phyloP scores from a whole-genome alignment of 306 rosid genomes.

The Cucumis hystrix region DNA sequence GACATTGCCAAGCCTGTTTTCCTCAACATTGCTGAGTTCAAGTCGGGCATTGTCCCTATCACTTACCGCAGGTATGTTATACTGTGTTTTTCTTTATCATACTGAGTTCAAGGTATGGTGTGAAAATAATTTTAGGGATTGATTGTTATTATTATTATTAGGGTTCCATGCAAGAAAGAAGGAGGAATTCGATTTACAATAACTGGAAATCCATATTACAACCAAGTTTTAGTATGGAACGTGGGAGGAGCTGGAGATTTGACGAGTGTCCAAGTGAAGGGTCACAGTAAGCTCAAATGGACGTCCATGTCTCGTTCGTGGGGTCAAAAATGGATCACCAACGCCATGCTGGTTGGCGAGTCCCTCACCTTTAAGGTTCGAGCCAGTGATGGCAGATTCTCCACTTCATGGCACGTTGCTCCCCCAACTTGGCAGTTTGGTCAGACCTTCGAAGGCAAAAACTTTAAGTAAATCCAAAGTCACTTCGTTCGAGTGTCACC shows the following conservation, averaged over 20 bases:
- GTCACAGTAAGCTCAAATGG: slow-evolving; percentile 46
- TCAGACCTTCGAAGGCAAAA: slow-evolving; percentile 55
- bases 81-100: too few species aligned
- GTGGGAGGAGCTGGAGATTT: slow-evolving; percentile 78
- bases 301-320: slow-evolving; percentile 35
- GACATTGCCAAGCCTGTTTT: slow-evolving; percentile 62
- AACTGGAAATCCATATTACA: slow-evolving; percentile 62
- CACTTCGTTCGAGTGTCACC: too few species aligned
- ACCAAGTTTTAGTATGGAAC: slow-evolving; percentile 43
- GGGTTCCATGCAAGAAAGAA: slow-evolving; percentile 42
- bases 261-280: slow-evolving; percentile 39
- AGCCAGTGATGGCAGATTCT: slow-evolving; percentile 42
- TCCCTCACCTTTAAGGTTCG: slow-evolving; percentile 44
- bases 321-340: slow-evolving; percentile 73
- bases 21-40: slow-evolving; percentile 33
- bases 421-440: slow-evolving; percentile 69
- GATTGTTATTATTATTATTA: neutral
- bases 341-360: slow-evolving; percentile 45
- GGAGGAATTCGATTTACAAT: slow-evolving; percentile 68
- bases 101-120: too few species aligned
- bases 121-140: neutral
- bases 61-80: slow-evolving; percentile 40
- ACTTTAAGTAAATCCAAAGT: slow-evolving; percentile 12
- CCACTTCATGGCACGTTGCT: slow-evolving; percentile 26
- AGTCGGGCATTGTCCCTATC: slow-evolving; percentile 51